These are phyloP conservation scores for Hemisphaericaspora nanyangensis DNA, from an alignment of 805 yeast species.

Conservation along the genomic window DNA sequence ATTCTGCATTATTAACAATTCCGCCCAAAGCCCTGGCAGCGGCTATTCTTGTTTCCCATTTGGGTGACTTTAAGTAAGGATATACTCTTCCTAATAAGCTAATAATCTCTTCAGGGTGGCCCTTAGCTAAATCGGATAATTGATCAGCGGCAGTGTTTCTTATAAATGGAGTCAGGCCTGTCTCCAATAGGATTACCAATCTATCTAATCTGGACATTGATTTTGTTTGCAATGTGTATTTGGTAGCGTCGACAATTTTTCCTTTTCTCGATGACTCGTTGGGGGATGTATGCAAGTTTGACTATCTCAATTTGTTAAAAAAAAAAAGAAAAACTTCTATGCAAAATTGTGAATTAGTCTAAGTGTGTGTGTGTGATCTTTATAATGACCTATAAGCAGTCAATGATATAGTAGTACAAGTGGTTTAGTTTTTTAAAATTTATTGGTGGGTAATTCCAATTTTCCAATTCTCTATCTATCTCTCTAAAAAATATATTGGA, in stretches of 20 bases:
- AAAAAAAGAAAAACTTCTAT: background rate
- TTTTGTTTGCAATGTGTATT: background rate
- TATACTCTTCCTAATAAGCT: constrained; percentile 82
- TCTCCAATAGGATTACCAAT: constrained; percentile 65
- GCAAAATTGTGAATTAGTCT: too few species aligned
- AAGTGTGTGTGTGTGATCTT: too few species aligned
- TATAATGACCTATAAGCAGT: too few species aligned
- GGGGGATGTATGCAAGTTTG: background rate
- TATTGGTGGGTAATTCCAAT: too few species aligned
- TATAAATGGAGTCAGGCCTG: constrained; percentile 91
- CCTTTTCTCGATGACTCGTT: background rate
- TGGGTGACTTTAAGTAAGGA: constrained; percentile 75
- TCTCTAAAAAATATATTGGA: too few species aligned
- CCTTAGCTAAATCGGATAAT: constrained; percentile 86
- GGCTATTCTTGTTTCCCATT: constrained; percentile 95
- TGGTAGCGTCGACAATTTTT: background rate
- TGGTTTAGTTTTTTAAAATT: too few species aligned
- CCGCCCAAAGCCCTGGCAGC: constrained; percentile 96
- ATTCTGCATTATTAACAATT: constrained; percentile 69
- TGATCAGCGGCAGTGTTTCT: constrained; percentile 97
- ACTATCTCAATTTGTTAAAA: background rate
- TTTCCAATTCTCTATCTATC: too few species aligned
- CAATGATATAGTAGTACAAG: too few species aligned
- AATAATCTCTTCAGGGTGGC: constrained; percentile 89
- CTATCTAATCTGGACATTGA: constrained; percentile 51